phyloP scores from a whole-genome alignment of 148 eudicot genomes.

The Drosera capensis region DNA sequence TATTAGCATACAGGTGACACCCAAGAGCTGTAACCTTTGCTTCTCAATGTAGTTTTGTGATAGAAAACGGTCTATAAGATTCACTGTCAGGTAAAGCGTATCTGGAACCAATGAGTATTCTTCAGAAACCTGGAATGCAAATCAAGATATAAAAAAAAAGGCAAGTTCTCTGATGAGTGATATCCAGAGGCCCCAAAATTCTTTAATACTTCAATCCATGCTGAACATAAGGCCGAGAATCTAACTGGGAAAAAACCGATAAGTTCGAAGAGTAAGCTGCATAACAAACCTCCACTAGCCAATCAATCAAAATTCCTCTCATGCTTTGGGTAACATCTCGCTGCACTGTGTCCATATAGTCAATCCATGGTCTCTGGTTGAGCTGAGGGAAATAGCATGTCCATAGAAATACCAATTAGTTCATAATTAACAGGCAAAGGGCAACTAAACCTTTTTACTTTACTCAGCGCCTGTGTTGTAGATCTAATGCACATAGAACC shows the following conservation, averaged over 20 bases:
- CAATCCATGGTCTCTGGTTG: constrained; percentile 34
- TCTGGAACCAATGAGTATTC: constrained; percentile 82
- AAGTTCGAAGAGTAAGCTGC: neutral
- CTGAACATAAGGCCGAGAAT: neutral
- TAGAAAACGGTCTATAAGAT: constrained; percentile 71
- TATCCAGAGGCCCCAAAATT: too few species aligned
- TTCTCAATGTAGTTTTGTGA: constrained; percentile 59
- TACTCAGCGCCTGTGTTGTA: neutral
- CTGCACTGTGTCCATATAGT: constrained; percentile 71
- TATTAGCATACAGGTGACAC: constrained; percentile 88
- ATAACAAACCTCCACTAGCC: constrained; percentile 78
- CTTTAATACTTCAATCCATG: neutral
- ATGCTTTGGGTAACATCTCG: constrained; percentile 52
- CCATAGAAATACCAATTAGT: constrained; percentile 7
- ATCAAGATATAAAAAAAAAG: neutral
- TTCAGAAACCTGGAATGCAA: constrained; percentile 50
- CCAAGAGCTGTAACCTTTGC: constrained; percentile 79
- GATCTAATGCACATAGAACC: too few species aligned
- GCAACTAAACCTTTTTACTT: neutral
- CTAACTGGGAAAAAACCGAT: too few species aligned
- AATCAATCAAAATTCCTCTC: constrained; percentile 76
- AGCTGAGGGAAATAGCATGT: constrained; percentile 39
- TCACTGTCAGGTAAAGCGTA: constrained; percentile 76
- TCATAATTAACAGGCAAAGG: neutral
- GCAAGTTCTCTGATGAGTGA: too few species aligned